Conservation (phyloP, 192 early-diverging fungal species). For the Haplosporangium gracile region DNA sequence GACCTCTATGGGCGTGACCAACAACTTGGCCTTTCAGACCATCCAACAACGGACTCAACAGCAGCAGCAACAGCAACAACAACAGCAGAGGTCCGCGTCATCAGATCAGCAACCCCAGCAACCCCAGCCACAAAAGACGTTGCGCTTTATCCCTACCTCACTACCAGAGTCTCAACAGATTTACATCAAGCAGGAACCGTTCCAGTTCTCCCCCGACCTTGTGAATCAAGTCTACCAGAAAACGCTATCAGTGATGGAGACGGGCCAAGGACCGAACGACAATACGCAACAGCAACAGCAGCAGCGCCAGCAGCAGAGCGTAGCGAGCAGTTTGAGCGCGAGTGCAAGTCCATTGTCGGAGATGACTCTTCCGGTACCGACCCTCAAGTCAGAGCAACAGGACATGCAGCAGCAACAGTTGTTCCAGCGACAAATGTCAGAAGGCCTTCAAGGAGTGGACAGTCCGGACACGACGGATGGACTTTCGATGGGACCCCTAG, state of each 20-base stretch:
- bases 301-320: neutral
- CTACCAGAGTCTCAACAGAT: conserved; percentile 26
- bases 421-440: conserved; percentile 31
- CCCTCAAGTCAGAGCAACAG: conserved; percentile 21
- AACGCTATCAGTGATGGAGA: conserved; percentile 46
- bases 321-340: conserved; percentile 8
- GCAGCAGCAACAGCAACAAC: conserved; percentile 20
- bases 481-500: conserved; percentile 14
- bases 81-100: conserved; percentile 21
- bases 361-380: conserved; percentile 41
- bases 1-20: conserved; percentile 10
- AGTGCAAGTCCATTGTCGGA: conserved; percentile 40
- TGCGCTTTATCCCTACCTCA: neutral
- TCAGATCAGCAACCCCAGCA: conserved; percentile 1
- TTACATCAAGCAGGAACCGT: conserved; percentile 46
- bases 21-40: conserved; percentile 42
- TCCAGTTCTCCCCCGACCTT: conserved; percentile 51
- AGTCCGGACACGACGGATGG: conserved; percentile 14
- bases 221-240: conserved; percentile 57
- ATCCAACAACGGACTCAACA: conserved; percentile 22
- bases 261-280: neutral
- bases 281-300: neutral
- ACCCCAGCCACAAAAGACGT: conserved; percentile 6
- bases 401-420: conserved; percentile 23
- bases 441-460: conserved; percentile 4